A percentile compares a stretch with the other conserved stretches of the same genome.
Evolutionary conservation across 345 rosid genomes (phyloP).

Genomic region (Erucastrum elatum): DNA sequence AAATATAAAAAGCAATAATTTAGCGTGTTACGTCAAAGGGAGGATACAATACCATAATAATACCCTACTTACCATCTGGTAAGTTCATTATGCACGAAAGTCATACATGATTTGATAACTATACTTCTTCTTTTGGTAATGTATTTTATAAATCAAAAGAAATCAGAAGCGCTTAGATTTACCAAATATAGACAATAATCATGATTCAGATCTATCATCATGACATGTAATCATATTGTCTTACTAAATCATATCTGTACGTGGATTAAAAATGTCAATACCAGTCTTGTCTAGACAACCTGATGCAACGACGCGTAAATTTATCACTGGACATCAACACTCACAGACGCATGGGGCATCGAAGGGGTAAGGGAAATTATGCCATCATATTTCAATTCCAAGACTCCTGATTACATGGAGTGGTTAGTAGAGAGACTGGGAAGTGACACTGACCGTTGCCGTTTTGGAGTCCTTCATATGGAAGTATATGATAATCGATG

Average conservation of each 20-base stretch:
- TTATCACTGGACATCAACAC: no score
- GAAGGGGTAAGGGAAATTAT: neutral
- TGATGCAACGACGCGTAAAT: no score
- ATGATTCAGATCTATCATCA: neutral
- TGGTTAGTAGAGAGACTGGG: neutral
- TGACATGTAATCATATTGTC: neutral
- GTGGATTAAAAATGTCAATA: neutral
- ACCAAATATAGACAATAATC: slow-evolving; percentile 16
- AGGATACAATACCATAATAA: neutral
- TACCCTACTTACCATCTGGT: neutral
- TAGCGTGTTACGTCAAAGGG: slow-evolving; percentile 2
- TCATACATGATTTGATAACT: slow-evolving; percentile 18
- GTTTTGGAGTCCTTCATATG: neutral
- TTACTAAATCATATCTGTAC: neutral
- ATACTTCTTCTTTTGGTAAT: slow-evolving; percentile 19
- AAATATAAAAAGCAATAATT: neutral
- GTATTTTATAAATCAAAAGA: neutral
- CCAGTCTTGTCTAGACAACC: neutral
- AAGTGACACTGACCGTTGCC: neutral
- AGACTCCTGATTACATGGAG: neutral
- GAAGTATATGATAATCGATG: neutral
- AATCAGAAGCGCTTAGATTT: neutral
- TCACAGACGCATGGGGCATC: neutral
- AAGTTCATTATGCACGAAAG: slow-evolving; percentile 11
- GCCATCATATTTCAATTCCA: neutral